Percentiles rank a stretch among this genome's conserved stretches.
Conservation (phyloP, 2,329 filamentous ascomycete genomes). For the Proliferodiscus dingleyae region DNA sequence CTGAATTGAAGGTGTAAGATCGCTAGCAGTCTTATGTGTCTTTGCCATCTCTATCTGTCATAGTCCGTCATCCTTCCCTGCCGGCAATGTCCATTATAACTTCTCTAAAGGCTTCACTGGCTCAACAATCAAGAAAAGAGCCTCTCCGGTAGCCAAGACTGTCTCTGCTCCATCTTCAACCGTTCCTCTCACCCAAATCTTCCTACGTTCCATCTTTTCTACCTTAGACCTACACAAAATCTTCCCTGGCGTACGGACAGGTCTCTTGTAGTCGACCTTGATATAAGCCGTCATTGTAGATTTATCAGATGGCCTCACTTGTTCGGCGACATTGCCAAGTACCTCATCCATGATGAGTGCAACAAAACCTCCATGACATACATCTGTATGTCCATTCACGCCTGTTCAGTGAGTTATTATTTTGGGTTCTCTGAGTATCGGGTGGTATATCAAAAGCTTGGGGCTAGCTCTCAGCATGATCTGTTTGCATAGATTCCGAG, state of each 20-base stretch:
- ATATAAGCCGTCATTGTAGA: constrained; percentile 44
- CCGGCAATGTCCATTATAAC: too few relatives aligned
- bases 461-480: too few relatives aligned
- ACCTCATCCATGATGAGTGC: constrained; percentile 54
- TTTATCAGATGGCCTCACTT: constrained; percentile 12
- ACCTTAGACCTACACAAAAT: constrained; percentile 43
- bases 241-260: constrained; percentile 45
- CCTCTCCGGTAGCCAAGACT: constrained; percentile 47
- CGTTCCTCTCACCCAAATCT: constrained; percentile 44
- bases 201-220: constrained; percentile 46
- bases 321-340: constrained; percentile 30
- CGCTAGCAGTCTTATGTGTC: too few relatives aligned
- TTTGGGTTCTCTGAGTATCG: too few relatives aligned
- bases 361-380: constrained; percentile 57
- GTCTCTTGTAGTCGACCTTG: constrained; percentile 49
- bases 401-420: too few relatives aligned
- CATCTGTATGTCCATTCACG: constrained; percentile 50
- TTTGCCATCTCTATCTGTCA: too few relatives aligned
- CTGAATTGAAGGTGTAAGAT: too few relatives aligned
- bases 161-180: constrained; percentile 45
- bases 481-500: too few relatives aligned
- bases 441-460: too few relatives aligned
- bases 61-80: too few relatives aligned
- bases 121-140: constrained; percentile 37
- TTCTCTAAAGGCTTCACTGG: constrained; percentile 7